Base-by-base conservation (phyloP, 164 flowering plant species). In the Paratinospora sagittata region DNA sequence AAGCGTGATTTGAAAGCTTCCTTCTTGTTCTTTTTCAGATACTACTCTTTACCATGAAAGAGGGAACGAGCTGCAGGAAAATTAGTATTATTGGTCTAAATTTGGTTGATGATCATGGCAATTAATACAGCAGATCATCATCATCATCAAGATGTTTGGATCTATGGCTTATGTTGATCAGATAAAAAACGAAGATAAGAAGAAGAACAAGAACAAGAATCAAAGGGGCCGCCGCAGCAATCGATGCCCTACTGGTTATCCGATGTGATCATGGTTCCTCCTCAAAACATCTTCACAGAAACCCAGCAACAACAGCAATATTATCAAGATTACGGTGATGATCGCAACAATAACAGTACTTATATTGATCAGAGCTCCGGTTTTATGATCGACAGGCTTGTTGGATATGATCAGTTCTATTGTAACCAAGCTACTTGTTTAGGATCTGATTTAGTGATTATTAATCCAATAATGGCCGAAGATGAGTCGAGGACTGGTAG, bases 181-280 rank as follows among this genome's bases (percentile, higher is more conserved):
- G 73, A 47, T 58, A 34, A 6, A 61, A 58, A 36, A 17, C 21
- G 61, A 63, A 52, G 65, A 52, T n/a, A 14, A 55, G 61, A 55
- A n/a, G n/a, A n/a, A 55, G 68, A 71, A 62, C 45, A 71, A 30
- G 64, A 68, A 68, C 24, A 30, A 30, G 61, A 71, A 67, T 71
- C 65, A 67, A 63, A 26, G 66, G 27, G 17, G 55, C 19, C 55
- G 19, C 14, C 55, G 55, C 16, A 4, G 5, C 55, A 47, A 55
- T 21, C 61, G n/a, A 55, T 16, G 61, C 61, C 61, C 61, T 55
- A 19, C 8, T 55, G 19, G 61, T 47, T 58, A 3, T 74, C 70
- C 68, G 76, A 75, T 73, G 79, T 88, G 87, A 88, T 83, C 88
- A 90, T 88, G 90, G 79, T 86, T 80, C 88, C 88, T 36, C 72